Percentiles rank a stretch among this genome's conserved stretches.
These are phyloP conservation scores for Fusarium miscanthi DNA, from an alignment of 2,329 filamentous ascomycete species.

Conservation along the genomic window DNA sequence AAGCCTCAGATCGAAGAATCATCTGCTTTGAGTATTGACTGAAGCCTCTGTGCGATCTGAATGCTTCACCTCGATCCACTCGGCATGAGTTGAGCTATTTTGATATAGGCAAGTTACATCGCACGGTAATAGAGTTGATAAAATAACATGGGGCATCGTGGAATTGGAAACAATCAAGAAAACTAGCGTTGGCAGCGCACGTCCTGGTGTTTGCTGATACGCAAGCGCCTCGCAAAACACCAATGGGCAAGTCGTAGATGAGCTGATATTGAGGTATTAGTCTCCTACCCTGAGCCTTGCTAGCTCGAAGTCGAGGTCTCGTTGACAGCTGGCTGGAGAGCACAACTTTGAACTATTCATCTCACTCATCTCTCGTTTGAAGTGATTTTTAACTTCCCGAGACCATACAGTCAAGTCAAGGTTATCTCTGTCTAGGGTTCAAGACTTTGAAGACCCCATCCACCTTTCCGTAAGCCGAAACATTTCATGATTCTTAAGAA, in stretches of 20 bases:
- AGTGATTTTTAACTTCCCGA: neutral
- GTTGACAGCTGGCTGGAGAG: slow-evolving; percentile 6
- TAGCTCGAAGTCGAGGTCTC: slow-evolving; percentile 12
- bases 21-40: neutral
- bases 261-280: slow-evolving; percentile 25
- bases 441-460: neutral
- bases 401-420: neutral
- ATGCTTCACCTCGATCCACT: slow-evolving; percentile 12
- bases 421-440: neutral
- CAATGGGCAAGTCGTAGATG: slow-evolving; percentile 31
- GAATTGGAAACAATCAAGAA: slow-evolving; percentile 16
- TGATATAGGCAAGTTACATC: slow-evolving; percentile 29
- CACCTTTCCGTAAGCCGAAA: neutral
- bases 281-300: slow-evolving; percentile 24
- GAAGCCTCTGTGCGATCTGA: neutral
- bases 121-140: slow-evolving; percentile 25
- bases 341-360: neutral
- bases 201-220: slow-evolving; percentile 21
- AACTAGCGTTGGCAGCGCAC: slow-evolving; percentile 26
- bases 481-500: neutral
- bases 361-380: slow-evolving; percentile 3
- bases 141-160: slow-evolving; percentile 9
- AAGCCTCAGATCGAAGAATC: slow-evolving; percentile 4
- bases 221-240: slow-evolving; percentile 19
- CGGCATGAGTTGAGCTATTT: slow-evolving; percentile 13